Percentiles rank a stretch among this genome's conserved stretches.
These are phyloP conservation scores for Pseudonitzschia delicatissima DNA, from an alignment of 108 stramenopile genomes.

Conservation along the genomic window DNA sequence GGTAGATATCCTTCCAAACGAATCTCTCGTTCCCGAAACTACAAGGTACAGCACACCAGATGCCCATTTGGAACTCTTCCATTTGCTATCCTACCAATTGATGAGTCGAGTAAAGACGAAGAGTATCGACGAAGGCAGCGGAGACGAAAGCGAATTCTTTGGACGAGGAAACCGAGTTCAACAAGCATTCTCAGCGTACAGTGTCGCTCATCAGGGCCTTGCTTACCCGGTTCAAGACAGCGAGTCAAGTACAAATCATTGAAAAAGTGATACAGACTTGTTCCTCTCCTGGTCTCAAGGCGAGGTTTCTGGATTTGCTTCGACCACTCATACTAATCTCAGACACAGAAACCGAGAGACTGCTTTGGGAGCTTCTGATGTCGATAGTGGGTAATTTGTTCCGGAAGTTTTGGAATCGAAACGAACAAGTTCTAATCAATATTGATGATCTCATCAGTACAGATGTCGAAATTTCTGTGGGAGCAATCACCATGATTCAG, in stretches of 20 bases:
- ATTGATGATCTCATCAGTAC: slow-evolving; percentile 20
- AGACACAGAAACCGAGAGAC: neutral
- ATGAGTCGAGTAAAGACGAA: slow-evolving; percentile 1
- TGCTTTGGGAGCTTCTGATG: slow-evolving; percentile 17
- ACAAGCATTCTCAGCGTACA: slow-evolving; percentile 10
- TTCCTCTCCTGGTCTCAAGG: slow-evolving; percentile 31
- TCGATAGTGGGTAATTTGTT: slow-evolving; percentile 12
- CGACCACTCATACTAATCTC: slow-evolving; percentile 19
- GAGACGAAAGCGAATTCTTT: neutral
- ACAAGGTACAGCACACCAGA: neutral
- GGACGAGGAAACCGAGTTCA: neutral
- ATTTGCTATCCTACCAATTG: slow-evolving; percentile 31
- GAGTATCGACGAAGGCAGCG: neutral
- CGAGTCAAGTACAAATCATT: slow-evolving; percentile 31
- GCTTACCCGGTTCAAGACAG: slow-evolving; percentile 23
- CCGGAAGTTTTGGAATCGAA: neutral
- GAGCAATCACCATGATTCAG: slow-evolving; percentile 35
- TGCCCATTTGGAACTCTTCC: slow-evolving; percentile 26
- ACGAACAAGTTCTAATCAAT: neutral
- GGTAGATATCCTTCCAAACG: neutral
- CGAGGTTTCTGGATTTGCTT: slow-evolving; percentile 40
- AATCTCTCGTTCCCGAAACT: neutral
- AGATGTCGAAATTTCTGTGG: slow-evolving; percentile 33
- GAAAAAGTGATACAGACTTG: slow-evolving; percentile 28
- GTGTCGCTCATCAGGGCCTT: slow-evolving; percentile 19